Evolutionary conservation across 176 grass and related monocot species (phyloP).

Genomic region (Hyparrhenia diplandra): DNA sequence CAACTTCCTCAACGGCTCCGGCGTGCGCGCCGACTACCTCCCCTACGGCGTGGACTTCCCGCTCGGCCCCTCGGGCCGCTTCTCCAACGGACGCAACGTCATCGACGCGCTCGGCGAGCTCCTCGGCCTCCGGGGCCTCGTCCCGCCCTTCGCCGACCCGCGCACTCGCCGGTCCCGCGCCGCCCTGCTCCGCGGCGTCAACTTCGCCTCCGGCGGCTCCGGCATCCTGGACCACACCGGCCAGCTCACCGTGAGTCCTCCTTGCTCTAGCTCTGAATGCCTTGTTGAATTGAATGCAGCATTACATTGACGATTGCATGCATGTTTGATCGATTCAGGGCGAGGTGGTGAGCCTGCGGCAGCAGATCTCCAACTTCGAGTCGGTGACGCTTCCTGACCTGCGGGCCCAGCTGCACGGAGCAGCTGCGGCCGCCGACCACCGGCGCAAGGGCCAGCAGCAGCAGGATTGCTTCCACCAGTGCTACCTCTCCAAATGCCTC

Average conservation of each 20-base stretch:
- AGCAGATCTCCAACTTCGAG: slow-evolving; percentile 58
- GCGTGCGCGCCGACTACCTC: slow-evolving; percentile 60
- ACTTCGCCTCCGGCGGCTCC: slow-evolving; percentile 75
- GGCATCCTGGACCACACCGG: slow-evolving; percentile 68
- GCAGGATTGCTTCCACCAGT: slow-evolving; percentile 1
- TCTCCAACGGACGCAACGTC: slow-evolving; percentile 71
- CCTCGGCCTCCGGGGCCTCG: slow-evolving; percentile 35
- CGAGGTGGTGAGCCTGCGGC: slow-evolving; percentile 38
- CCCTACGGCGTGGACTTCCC: slow-evolving; percentile 82
- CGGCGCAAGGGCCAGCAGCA: not conserved
- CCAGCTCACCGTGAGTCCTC: not conserved
- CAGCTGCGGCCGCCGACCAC: not conserved
- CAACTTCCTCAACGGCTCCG: slow-evolving; percentile 50
- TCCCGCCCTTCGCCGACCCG: slow-evolving; percentile 59
- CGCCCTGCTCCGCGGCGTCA: slow-evolving; percentile 33
- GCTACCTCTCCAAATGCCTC: slow-evolving; percentile 46
- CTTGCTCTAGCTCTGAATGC: not conserved
- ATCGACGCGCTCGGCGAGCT: slow-evolving; percentile 64
- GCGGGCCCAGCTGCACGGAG: slow-evolving; percentile 16
- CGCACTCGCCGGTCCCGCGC: slow-evolving; percentile 28
- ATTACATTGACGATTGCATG: too few species aligned
- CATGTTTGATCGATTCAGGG: slow-evolving; percentile 22
- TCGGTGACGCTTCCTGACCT: slow-evolving; percentile 46
- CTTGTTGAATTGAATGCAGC: not conserved
- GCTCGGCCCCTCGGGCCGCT: slow-evolving; percentile 53